Conservation (phyloP, 2,329 filamentous ascomycete genomes). For the Dactylellina sp. region DNA sequence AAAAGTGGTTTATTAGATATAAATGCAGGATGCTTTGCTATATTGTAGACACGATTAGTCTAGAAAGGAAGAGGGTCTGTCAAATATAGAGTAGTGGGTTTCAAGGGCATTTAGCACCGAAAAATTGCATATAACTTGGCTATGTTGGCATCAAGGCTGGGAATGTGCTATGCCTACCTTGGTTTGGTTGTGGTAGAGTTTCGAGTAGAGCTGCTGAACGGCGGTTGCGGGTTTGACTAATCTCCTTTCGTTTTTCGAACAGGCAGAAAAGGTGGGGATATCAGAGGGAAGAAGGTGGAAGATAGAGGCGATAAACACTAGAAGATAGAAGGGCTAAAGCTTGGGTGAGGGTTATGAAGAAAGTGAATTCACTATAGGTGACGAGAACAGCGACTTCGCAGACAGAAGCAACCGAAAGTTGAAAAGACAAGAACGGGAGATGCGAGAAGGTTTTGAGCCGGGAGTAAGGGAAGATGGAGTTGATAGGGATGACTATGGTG, state of each 20-base stretch:
- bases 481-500: no score
- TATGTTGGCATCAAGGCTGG: no score
- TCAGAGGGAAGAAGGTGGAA: background rate
- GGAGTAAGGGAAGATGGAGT: background rate
- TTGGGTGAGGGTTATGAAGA: background rate
- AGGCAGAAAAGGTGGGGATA: background rate
- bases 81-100: no score
- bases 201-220: background rate
- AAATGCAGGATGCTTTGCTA: background rate
- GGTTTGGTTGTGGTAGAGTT: background rate
- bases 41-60: background rate
- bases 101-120: no score
- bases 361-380: background rate
- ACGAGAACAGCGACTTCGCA: background rate
- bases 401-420: background rate
- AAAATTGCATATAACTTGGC: no score
- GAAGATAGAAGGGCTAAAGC: background rate
- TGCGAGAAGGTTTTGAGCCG: background rate
- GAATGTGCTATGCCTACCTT: conserved; percentile 1
- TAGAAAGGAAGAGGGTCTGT: background rate
- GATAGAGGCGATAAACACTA: background rate
- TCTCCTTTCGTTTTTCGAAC: background rate
- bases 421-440: background rate
- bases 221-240: background rate
- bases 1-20: conserved; percentile 29